Percentiles rank a stretch among this genome's conserved stretches.
Evolutionary conservation across 257 asterid species (phyloP).

Genomic region (Ilex asprella): DNA sequence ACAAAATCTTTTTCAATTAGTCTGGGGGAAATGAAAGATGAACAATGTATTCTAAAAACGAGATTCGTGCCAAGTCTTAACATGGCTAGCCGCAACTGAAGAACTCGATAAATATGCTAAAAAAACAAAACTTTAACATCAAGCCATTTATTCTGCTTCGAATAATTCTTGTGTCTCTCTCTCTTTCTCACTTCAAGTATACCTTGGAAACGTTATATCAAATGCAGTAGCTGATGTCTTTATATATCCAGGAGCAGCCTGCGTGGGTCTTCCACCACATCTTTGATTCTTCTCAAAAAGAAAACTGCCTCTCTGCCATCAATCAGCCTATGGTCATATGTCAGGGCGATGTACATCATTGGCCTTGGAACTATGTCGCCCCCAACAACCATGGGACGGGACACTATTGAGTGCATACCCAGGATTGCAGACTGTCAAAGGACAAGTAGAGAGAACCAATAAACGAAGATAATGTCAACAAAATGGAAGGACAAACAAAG

Average conservation of each 20-base stretch:
- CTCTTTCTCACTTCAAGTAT: conserved; percentile 12
- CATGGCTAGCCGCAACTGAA: conserved; percentile 15
- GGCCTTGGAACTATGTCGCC: conserved; percentile 82
- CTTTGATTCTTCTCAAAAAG: conserved; percentile 88
- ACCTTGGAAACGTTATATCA: too few relatives aligned
- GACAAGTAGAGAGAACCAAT: conserved; percentile 14
- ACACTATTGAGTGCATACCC: conserved; percentile 96
- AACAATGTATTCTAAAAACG: too few relatives aligned
- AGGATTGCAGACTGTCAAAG: conserved; percentile 73
- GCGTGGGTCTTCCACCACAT: conserved; percentile 97
- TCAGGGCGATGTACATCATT: conserved; percentile 95
- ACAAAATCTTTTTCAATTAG: too few relatives aligned
- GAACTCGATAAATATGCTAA: conserved; percentile 6
- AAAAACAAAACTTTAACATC: conserved; percentile 30
- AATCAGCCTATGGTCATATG: conserved; percentile 93
- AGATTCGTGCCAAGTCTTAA: conserved; percentile 12
- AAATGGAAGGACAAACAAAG: background rate
- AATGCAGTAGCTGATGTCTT: conserved; percentile 8
- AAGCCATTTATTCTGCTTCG: conserved; percentile 34
- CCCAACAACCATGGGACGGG: conserved; percentile 95
- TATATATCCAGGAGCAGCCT: conserved; percentile 82
- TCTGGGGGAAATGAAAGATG: too few relatives aligned
- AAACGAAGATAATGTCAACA: background rate
- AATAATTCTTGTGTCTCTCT: conserved; percentile 6
- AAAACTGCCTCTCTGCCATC: conserved; percentile 98